Conservation (phyloP, 495 filamentous ascomycete species). For the Penicillium herquei region DNA sequence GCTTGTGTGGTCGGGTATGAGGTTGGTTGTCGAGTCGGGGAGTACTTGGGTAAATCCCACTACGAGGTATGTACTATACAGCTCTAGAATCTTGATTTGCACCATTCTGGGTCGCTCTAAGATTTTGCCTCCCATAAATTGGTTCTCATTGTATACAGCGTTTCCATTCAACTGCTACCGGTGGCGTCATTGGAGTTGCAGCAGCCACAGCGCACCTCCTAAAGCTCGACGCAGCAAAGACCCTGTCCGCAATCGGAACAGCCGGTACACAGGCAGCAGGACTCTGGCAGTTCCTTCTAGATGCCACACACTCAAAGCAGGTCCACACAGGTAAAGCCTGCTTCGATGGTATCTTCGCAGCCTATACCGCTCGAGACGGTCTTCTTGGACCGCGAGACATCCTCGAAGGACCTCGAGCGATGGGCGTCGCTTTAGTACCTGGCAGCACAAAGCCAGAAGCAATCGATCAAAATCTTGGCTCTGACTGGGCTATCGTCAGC, state of each 20-base stretch:
- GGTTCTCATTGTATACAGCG: slow-evolving; percentile 17
- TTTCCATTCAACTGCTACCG: slow-evolving; percentile 36
- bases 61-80: slow-evolving; percentile 26
- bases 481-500: slow-evolving; percentile 23
- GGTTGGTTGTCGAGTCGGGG: slow-evolving; percentile 32
- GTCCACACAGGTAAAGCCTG: slow-evolving; percentile 38
- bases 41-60: slow-evolving; percentile 33
- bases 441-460: slow-evolving; percentile 25
- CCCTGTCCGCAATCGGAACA: slow-evolving; percentile 32
- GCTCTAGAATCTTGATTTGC: not conserved
- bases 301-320: slow-evolving; percentile 39
- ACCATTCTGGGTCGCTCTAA: not conserved
- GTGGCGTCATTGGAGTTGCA: slow-evolving; percentile 33
- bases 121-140: not conserved
- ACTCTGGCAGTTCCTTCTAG: slow-evolving; percentile 37
- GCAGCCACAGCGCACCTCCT: slow-evolving; percentile 29
- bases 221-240: slow-evolving; percentile 21
- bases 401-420: slow-evolving; percentile 33
- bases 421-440: slow-evolving; percentile 30
- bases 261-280: slow-evolving; percentile 39
- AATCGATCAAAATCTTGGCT: slow-evolving; percentile 29
- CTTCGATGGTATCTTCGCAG: slow-evolving; percentile 37
- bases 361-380: slow-evolving; percentile 27
- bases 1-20: slow-evolving; percentile 40
- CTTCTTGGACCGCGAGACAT: slow-evolving; percentile 35